phyloP scores from a whole-genome alignment of 108 stramenopile genomes.

The Aurantiochytrium sp. region DNA sequence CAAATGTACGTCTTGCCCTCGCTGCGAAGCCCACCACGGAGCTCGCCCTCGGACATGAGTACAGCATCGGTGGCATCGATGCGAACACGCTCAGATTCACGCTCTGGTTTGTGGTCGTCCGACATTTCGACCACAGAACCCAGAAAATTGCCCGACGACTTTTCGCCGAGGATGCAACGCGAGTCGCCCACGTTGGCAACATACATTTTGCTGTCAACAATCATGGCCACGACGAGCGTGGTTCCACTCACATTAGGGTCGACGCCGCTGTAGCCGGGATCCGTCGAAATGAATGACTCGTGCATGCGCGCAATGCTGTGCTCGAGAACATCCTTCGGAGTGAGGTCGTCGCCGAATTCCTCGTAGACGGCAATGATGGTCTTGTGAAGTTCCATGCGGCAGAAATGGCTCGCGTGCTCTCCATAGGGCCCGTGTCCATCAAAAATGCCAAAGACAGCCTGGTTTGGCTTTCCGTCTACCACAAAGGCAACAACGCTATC shows the following conservation, averaged over 20 bases:
- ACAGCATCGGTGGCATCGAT: not conserved
- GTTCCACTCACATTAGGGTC: not conserved
- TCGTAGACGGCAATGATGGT: not conserved
- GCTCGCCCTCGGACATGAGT: not conserved
- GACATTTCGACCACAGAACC: not conserved
- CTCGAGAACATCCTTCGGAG: not conserved
- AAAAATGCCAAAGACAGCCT: constrained; percentile 11
- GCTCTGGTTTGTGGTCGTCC: constrained; percentile 21
- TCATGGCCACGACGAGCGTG: constrained; percentile 13
- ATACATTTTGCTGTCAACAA: not conserved
- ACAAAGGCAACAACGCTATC: constrained; percentile 14
- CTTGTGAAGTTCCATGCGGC: not conserved
- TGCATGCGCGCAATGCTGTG: not conserved
- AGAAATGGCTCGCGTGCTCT: not conserved
- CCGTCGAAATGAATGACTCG: not conserved
- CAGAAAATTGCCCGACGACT: not conserved
- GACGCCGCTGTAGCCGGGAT: not conserved
- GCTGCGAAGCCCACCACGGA: not conserved
- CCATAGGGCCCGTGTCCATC: constrained; percentile 25
- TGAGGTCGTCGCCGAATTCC: not conserved
- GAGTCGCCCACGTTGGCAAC: constrained; percentile 24
- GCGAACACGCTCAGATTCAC: not conserved
- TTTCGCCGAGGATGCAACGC: not conserved
- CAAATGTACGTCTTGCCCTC: constrained; percentile 25
- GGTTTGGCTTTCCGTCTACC: not conserved